These are phyloP conservation scores for Sugiyamaella floridensis DNA, from an alignment of 805 yeast species.

Conservation along the genomic window DNA sequence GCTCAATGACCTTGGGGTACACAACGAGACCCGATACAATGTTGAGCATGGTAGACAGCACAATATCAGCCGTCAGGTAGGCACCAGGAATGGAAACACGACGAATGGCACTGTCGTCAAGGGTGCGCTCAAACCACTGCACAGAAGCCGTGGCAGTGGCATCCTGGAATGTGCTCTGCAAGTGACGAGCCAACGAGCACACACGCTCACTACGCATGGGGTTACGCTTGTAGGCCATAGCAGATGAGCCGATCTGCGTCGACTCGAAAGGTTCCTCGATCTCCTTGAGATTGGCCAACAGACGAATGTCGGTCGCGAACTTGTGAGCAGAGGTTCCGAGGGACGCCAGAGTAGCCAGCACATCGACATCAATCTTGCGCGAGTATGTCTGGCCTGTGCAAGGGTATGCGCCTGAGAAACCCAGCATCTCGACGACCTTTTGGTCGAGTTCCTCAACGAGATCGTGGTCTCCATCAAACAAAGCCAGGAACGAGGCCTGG, in stretches of 20 bases:
- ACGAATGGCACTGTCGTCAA: slow-evolving; percentile 97
- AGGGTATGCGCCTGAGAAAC: slow-evolving; percentile 93
- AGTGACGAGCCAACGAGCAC: slow-evolving; percentile 94
- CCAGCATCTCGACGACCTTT: slow-evolving; percentile 85
- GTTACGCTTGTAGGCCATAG: slow-evolving; percentile 99
- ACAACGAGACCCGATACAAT: slow-evolving; percentile 94
- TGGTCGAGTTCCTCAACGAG: slow-evolving; percentile 90
- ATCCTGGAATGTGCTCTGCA: slow-evolving; percentile 85
- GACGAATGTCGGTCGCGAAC: slow-evolving; percentile 93
- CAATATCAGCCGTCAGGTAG: slow-evolving; percentile 89
- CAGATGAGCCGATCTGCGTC: slow-evolving; percentile 96
- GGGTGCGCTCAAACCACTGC: slow-evolving; percentile 98
- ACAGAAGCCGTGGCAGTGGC: slow-evolving; percentile 96
- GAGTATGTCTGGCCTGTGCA: slow-evolving; percentile 99
- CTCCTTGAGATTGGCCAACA: slow-evolving; percentile 94
- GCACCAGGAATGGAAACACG: slow-evolving; percentile 96
- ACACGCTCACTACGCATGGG: slow-evolving; percentile 99
- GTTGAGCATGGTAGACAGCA: slow-evolving; percentile 81
- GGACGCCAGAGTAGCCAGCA: slow-evolving; percentile 84
- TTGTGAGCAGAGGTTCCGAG: slow-evolving; percentile 96
- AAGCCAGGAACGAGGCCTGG: slow-evolving; percentile 89
- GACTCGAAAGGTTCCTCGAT: slow-evolving; percentile 97
- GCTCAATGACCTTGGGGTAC: slow-evolving; percentile 96
- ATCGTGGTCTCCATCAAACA: slow-evolving; percentile 95
- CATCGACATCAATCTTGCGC: slow-evolving; percentile 94